phyloP scores from a whole-genome alignment of 108 stramenopile species.

The Cyclostephanos tholiformis region DNA sequence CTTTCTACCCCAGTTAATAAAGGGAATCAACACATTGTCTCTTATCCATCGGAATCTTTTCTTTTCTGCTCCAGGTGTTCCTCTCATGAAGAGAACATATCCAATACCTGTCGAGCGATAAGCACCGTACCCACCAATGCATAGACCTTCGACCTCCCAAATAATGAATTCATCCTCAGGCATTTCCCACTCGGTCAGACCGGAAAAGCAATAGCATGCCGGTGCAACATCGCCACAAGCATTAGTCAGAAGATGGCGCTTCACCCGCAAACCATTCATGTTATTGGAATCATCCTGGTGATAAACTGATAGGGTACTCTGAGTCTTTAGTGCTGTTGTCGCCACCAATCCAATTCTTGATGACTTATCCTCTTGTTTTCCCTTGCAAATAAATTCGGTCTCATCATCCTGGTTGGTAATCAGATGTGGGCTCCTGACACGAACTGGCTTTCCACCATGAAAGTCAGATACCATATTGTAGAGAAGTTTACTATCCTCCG shows the following conservation, averaged over 20 bases:
- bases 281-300: conserved; percentile 14
- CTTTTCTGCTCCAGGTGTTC: neutral
- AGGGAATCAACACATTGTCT: neutral
- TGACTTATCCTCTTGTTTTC: neutral
- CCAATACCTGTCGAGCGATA: no score
- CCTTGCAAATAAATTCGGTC: conserved; percentile 1
- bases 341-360: neutral
- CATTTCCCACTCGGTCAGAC: conserved; percentile 7
- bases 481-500: neutral
- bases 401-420: conserved; percentile 4
- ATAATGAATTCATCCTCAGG: conserved; percentile 8
- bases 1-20: neutral
- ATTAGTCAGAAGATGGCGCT: neutral
- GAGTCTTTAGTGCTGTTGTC: neutral
- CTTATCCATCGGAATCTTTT: conserved; percentile 11
- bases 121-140: conserved; percentile 12
- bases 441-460: conserved; percentile 7
- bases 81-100: conserved; percentile 6
- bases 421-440: neutral
- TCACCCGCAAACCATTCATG: conserved; percentile 1
- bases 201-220: neutral
- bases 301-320: neutral
- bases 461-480: conserved; percentile 3
- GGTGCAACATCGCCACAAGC: conserved; percentile 8
- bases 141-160: conserved; percentile 8